Conservation (phyloP, 192 early-diverging fungal species). For the Entrophospora sp. region DNA sequence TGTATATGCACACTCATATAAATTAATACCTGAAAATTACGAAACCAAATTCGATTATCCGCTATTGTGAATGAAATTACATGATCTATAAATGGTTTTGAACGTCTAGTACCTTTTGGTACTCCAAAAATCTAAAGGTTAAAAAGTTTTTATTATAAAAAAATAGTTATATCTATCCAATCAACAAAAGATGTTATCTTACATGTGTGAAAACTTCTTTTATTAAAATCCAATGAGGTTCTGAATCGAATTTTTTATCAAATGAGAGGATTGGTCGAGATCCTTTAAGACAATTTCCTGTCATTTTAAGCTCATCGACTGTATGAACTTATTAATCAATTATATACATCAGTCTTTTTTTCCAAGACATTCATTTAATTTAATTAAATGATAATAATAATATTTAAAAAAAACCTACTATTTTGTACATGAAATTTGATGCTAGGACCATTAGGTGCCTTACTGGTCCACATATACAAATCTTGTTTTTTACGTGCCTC, state of each 20-base stretch:
- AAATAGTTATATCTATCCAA: neutral
- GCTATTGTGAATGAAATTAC: constrained; percentile 82
- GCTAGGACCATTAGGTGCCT: constrained; percentile 90
- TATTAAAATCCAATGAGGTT: constrained; percentile 77
- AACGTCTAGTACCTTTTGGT: constrained; percentile 75
- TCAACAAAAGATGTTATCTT: neutral
- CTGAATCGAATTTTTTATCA: constrained; percentile 83
- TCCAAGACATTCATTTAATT: too few species aligned
- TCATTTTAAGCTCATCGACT: constrained; percentile 98
- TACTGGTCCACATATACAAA: constrained; percentile 91
- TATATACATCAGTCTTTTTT: too few species aligned
- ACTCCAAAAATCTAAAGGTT: constrained; percentile 67
- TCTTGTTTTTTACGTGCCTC: constrained; percentile 89
- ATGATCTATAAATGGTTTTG: constrained; percentile 97
- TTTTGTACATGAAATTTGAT: constrained; percentile 94
- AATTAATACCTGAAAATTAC: constrained; percentile 79
- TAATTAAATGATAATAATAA: neutral
- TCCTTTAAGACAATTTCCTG: constrained; percentile 95
- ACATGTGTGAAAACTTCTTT: constrained; percentile 85
- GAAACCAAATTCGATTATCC: constrained; percentile 88
- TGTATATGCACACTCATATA: neutral
- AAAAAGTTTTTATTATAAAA: neutral
- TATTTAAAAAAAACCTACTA: constrained; percentile 36
- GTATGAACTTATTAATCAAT: constrained; percentile 98
- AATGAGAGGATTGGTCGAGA: constrained; percentile 93